Evolutionary conservation across 163 green algal species (phyloP).

Genomic region (Scenedesmus sp.): DNA sequence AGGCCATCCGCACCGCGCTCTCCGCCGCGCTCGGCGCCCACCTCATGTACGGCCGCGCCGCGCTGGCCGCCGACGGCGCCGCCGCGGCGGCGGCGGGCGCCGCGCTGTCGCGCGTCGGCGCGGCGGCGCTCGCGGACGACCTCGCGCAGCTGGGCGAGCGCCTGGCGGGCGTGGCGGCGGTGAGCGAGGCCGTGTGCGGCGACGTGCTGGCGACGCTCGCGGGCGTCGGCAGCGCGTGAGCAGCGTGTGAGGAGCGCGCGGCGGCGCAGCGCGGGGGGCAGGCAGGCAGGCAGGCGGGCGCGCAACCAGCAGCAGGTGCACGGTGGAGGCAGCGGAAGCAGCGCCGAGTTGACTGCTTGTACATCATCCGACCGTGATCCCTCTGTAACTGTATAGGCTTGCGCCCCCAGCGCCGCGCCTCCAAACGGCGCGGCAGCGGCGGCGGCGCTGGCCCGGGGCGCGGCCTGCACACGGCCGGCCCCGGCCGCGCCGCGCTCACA

Average conservation of each 20-base stretch:
- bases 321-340: too few species aligned
- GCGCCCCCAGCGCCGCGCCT: too few species aligned
- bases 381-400: too few species aligned
- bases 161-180: slow-evolving; percentile 57
- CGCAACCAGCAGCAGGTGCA: too few species aligned
- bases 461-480: too few species aligned
- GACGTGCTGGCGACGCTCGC: slow-evolving; percentile 47
- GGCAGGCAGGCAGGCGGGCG: neutral
- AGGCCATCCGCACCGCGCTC: slow-evolving; percentile 53
- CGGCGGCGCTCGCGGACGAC: slow-evolving; percentile 58
- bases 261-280: neutral
- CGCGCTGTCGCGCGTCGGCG: slow-evolving; percentile 66
- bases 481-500: too few species aligned
- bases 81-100: slow-evolving; percentile 3
- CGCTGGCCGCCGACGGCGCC: neutral
- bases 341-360: too few species aligned
- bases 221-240: too few species aligned
- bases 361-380: too few species aligned
- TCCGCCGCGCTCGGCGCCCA: slow-evolving; percentile 43
- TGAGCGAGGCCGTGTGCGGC: slow-evolving; percentile 68
- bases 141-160: slow-evolving; percentile 56
- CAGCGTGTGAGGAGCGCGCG: neutral
- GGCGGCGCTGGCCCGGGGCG: too few species aligned
- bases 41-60: slow-evolving; percentile 41
- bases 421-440: too few species aligned